phyloP scores from a whole-genome alignment of 164 flowering plant species.

The Platanus orientalis region DNA sequence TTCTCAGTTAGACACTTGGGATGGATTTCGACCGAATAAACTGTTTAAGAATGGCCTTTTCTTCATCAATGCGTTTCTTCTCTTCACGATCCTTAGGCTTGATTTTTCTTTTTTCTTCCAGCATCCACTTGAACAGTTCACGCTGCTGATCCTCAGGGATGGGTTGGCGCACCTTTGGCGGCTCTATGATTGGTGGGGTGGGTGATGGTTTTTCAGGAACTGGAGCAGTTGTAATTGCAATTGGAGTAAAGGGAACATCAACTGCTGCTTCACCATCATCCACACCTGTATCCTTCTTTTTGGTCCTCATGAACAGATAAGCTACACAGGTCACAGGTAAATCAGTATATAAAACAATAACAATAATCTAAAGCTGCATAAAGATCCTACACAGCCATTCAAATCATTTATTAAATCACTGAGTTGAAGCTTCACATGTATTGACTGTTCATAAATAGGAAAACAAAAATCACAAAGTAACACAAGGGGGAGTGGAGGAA shows the following conservation, averaged over 20 bases:
- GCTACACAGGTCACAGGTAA: constrained; percentile 33
- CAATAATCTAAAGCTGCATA: not conserved
- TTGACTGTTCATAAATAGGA: too few species aligned
- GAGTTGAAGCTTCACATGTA: not conserved
- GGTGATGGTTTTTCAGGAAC: constrained; percentile 22
- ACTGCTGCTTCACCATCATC: constrained; percentile 32
- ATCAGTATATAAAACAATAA: not conserved
- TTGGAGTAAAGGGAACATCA: constrained; percentile 30
- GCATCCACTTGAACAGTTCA: constrained; percentile 75
- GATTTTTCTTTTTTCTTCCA: constrained; percentile 82
- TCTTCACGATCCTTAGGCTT: constrained; percentile 57
- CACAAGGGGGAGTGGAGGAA: not conserved
- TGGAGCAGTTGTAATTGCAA: constrained; percentile 8
- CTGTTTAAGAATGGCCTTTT: constrained; percentile 78
- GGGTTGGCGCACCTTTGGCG: constrained; percentile 38
- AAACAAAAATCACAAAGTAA: not conserved
- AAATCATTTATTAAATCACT: not conserved
- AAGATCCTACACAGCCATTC: constrained; percentile 5
- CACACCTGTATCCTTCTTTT: constrained; percentile 32
- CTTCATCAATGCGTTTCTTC: constrained; percentile 77
- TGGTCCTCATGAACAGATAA: constrained; percentile 64
- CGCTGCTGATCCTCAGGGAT: constrained; percentile 68
- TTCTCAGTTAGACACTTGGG: constrained; percentile 34
- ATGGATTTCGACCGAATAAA: constrained; percentile 59
- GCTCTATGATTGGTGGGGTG: constrained; percentile 20